phyloP scores from a whole-genome alignment of 371 early-diverging fungal genomes.

The Syncephalastrum sp. region DNA sequence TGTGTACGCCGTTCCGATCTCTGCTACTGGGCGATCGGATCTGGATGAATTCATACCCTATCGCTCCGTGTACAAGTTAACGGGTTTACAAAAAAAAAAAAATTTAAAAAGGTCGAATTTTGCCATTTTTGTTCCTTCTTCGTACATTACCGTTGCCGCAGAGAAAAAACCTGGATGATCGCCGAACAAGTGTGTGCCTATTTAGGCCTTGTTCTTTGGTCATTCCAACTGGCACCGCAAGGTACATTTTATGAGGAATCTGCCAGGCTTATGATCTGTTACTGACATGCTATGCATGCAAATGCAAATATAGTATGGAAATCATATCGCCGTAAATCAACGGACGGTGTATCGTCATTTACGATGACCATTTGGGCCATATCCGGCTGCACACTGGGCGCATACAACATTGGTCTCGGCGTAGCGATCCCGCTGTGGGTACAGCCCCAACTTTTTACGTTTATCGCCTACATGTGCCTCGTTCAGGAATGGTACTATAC shows the following conservation, averaged over 20 bases:
- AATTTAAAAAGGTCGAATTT: background rate
- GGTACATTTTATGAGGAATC: constrained; percentile 19
- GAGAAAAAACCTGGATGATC: constrained; percentile 6
- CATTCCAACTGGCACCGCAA: constrained; percentile 60
- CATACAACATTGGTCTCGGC: constrained; percentile 46
- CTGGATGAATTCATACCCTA: no score
- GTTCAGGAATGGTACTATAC: constrained; percentile 49
- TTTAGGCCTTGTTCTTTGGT: constrained; percentile 59
- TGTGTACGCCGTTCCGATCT: no score
- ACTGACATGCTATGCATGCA: background rate
- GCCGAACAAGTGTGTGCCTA: constrained; percentile 51
- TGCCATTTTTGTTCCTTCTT: constrained; percentile 3
- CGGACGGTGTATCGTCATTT: constrained; percentile 46
- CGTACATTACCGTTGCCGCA: constrained; percentile 2
- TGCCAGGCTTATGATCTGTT: constrained; percentile 5
- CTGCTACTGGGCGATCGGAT: no score
- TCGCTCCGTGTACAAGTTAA: no score
- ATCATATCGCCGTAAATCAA: constrained; percentile 31
- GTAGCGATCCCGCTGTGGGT: constrained; percentile 53
- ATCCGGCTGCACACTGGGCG: constrained; percentile 42
- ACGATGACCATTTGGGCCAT: constrained; percentile 54
- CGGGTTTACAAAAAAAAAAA: no score
- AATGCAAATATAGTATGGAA: constrained; percentile 25
- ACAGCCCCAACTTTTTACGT: constrained; percentile 55
- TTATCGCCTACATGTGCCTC: constrained; percentile 37